Percentiles rank a stretch among this genome's conserved stretches.
phyloP scores from a whole-genome alignment of 192 early-diverging fungal genomes.

The Coemansia erecta region DNA sequence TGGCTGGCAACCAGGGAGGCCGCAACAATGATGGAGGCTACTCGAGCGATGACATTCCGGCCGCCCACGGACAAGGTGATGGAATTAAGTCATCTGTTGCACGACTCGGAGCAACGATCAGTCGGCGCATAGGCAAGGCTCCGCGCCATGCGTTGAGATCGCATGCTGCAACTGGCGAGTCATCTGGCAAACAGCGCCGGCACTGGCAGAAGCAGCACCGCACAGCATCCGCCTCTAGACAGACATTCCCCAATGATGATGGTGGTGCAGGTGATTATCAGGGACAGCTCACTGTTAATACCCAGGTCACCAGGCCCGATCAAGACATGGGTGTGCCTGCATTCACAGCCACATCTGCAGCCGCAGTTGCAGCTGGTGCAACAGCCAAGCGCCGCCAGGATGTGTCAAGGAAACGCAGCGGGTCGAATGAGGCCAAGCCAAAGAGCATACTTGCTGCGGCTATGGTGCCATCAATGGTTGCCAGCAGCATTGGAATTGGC shows the following conservation, averaged over 20 bases:
- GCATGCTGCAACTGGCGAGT: conserved; percentile 3
- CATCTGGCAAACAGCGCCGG: conserved; percentile 3
- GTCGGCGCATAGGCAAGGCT: conserved; percentile 15
- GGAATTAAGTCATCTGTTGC: conserved; percentile 32
- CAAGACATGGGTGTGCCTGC: not conserved
- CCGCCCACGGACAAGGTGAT: conserved; percentile 7
- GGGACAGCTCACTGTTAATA: conserved; percentile 6
- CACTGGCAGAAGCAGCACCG: not conserved
- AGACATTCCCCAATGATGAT: no score
- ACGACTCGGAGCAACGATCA: conserved; percentile 31
- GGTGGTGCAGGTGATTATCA: not conserved
- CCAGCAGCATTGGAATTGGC: conserved; percentile 49
- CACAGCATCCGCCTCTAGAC: no score
- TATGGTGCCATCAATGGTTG: conserved; percentile 53
- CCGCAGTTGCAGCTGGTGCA: not conserved
- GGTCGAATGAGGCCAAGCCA: conserved; percentile 20
- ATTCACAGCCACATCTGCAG: conserved; percentile 2
- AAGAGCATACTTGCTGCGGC: conserved; percentile 41
- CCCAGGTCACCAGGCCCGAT: conserved; percentile 3
- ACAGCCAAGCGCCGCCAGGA: conserved; percentile 5
- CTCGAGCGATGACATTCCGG: conserved; percentile 9
- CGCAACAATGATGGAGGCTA: not conserved
- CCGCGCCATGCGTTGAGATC: conserved; percentile 6
- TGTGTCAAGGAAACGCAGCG: conserved; percentile 33
- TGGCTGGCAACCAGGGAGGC: not conserved